These are phyloP conservation scores for Marasmius sp. DNA, from an alignment of 1,284 basidiomycete genomes.

Conservation along the genomic window DNA sequence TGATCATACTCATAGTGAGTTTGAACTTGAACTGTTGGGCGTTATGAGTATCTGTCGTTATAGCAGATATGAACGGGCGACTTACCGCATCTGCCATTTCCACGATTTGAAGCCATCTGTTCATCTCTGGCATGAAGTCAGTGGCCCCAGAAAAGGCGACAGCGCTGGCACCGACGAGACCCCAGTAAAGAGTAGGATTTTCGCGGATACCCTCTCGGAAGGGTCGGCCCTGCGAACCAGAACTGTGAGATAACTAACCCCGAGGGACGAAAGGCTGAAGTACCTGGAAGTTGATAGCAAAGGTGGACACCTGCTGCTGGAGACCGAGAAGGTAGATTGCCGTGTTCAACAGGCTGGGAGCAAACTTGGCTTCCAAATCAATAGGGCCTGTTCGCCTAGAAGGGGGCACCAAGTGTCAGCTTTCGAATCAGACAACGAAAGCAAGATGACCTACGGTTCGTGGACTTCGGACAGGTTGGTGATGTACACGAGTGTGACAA, in stretches of 20 bases:
- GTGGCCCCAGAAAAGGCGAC: slow-evolving; percentile 93
- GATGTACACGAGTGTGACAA: slow-evolving; percentile 86
- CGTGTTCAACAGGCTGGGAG: slow-evolving; percentile 90
- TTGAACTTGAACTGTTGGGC: slow-evolving; percentile 72
- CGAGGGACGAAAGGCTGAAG: slow-evolving; percentile 5
- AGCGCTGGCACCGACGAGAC: slow-evolving; percentile 80
- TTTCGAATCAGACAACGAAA: not conserved
- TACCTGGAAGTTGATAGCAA: slow-evolving; percentile 94
- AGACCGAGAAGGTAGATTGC: slow-evolving; percentile 92
- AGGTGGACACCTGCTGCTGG: slow-evolving; percentile 95
- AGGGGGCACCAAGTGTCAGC: slow-evolving; percentile 5
- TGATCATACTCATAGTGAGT: slow-evolving; percentile 78
- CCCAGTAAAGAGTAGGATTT: slow-evolving; percentile 89
- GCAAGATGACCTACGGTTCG: slow-evolving; percentile 64
- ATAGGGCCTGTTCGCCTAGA: slow-evolving; percentile 68
- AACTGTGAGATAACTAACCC: not conserved
- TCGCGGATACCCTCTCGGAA: slow-evolving; percentile 96
- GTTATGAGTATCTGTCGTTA: not conserved
- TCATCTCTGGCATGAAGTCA: slow-evolving; percentile 94
- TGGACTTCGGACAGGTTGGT: slow-evolving; percentile 76
- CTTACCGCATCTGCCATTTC: slow-evolving; percentile 81
- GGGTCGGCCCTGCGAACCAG: slow-evolving; percentile 69
- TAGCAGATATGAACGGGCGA: slow-evolving; percentile 11
- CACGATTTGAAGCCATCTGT: slow-evolving; percentile 95
- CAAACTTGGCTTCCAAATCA: slow-evolving; percentile 93